A percentile compares a stretch with the other conserved stretches of the same genome.
Evolutionary conservation across 805 yeast species (phyloP).

Genomic region (Candida ovalis): DNA sequence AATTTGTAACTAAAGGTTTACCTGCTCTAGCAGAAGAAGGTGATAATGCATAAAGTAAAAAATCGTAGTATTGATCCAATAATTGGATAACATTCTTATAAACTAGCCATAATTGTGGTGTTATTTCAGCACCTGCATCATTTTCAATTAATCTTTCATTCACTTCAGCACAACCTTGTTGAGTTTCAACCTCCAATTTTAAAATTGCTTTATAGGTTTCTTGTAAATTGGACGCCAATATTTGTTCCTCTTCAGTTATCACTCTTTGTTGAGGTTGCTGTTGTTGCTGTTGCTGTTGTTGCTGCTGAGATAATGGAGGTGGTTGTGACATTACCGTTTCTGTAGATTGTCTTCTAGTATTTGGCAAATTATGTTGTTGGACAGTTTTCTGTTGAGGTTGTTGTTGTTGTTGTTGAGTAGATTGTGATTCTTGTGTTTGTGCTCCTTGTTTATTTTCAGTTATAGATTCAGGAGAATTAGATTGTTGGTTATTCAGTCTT

Average conservation of each 20-base stretch:
- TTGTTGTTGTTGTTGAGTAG: constrained; percentile 2
- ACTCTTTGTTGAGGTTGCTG: constrained; percentile 22
- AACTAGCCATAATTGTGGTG: constrained; percentile 65
- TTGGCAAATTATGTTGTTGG: neutral
- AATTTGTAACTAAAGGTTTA: constrained; percentile 69
- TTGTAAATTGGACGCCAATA: constrained; percentile 64
- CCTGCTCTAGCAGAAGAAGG: constrained; percentile 70
- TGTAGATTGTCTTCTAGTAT: constrained; percentile 23
- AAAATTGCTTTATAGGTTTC: constrained; percentile 71
- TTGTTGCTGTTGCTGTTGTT: constrained; percentile 9
- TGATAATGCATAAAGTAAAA: constrained; percentile 63
- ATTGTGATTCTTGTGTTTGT: constrained; percentile 2
- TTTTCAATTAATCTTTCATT: constrained; percentile 46
- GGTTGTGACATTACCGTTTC: constrained; percentile 24
- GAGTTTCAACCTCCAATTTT: constrained; percentile 63
- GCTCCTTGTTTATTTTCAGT: constrained; percentile 7
- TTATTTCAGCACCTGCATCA: constrained; percentile 47
- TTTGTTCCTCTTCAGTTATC: constrained; percentile 55
- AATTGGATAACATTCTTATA: constrained; percentile 64
- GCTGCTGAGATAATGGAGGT: constrained; percentile 12
- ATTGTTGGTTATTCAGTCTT: constrained; percentile 11
- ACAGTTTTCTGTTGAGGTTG: constrained; percentile 5
- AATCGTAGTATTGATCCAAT: constrained; percentile 69
- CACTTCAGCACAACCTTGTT: constrained; percentile 61
- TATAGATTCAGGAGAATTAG: constrained; percentile 24